phyloP scores from a whole-genome alignment of 2,329 filamentous ascomycete genomes.

The Huntiella moniliformis region DNA sequence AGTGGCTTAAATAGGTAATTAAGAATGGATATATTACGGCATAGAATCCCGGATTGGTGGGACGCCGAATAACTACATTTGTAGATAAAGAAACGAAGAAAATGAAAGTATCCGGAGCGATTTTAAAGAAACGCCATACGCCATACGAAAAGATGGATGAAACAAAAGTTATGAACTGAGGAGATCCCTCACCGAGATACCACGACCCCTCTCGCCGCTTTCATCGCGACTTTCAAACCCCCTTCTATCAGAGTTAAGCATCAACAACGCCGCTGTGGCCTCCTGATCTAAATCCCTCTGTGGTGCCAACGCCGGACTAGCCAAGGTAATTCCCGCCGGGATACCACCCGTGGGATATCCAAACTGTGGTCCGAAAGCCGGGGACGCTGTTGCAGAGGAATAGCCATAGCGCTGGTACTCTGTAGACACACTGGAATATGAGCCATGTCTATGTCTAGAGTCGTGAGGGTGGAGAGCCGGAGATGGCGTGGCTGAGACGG shows the following conservation, averaged over 20 bases:
- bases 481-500: slow-evolving; percentile 17
- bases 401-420: slow-evolving; percentile 33
- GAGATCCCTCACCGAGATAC: slow-evolving; percentile 36
- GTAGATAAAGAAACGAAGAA: too few species aligned
- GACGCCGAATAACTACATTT: too few species aligned
- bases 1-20: too few species aligned
- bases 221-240: slow-evolving; percentile 26
- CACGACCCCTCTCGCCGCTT: slow-evolving; percentile 19
- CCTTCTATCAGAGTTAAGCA: slow-evolving; percentile 67
- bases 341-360: slow-evolving; percentile 15
- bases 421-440: slow-evolving; percentile 34
- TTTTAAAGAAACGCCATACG: not conserved
- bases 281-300: slow-evolving; percentile 49
- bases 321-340: slow-evolving; percentile 30
- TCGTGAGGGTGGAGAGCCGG: slow-evolving; percentile 32
- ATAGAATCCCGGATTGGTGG: too few species aligned
- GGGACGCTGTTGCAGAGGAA: slow-evolving; percentile 33
- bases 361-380: slow-evolving; percentile 35
- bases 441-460: slow-evolving; percentile 27
- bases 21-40: too few species aligned
- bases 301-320: slow-evolving; percentile 37
- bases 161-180: slow-evolving; percentile 19
- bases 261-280: slow-evolving; percentile 68
- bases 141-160: not conserved
- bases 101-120: too few species aligned